Percentiles rank a stretch among this genome's conserved stretches.
These are phyloP conservation scores for Zostera marina DNA, from an alignment of 116 monocot species.

Conservation along the genomic window DNA sequence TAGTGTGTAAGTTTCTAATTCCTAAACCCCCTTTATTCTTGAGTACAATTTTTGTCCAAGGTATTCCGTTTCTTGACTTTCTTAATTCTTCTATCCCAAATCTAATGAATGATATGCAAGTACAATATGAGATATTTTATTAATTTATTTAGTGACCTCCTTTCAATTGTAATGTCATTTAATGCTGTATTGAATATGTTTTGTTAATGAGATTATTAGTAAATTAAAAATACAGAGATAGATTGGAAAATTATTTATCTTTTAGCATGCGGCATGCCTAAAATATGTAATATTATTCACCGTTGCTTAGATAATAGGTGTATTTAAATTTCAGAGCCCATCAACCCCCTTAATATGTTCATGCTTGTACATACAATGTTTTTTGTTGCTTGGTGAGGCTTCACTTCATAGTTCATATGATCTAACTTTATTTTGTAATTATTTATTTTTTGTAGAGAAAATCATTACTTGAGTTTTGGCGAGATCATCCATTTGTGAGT, in stretches of 20 bases:
- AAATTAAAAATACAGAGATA: too few species aligned
- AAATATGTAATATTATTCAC: not conserved
- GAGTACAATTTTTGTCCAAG: too few species aligned
- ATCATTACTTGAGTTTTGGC: conserved; percentile 93
- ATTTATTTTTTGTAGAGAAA: conserved; percentile 36
- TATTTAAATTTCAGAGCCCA: not conserved
- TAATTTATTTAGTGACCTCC: not conserved
- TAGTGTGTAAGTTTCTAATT: too few species aligned
- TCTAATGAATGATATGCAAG: too few species aligned
- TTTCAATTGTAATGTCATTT: not conserved
- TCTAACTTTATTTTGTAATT: not conserved
- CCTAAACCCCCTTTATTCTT: too few species aligned
- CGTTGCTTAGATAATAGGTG: not conserved
- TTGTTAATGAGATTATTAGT: too few species aligned
- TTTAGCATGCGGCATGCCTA: too few species aligned
- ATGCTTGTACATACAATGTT: not conserved
- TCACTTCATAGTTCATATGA: not conserved
- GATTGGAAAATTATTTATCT: too few species aligned
- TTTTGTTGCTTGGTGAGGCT: not conserved
- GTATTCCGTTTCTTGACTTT: too few species aligned
- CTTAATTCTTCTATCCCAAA: too few species aligned
- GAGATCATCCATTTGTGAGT: conserved; percentile 93
- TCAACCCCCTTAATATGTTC: not conserved
- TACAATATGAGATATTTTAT: not conserved
- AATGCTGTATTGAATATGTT: not conserved